Conservation (phyloP, 305 asterid genomes). For the Withania somnifera region DNA sequence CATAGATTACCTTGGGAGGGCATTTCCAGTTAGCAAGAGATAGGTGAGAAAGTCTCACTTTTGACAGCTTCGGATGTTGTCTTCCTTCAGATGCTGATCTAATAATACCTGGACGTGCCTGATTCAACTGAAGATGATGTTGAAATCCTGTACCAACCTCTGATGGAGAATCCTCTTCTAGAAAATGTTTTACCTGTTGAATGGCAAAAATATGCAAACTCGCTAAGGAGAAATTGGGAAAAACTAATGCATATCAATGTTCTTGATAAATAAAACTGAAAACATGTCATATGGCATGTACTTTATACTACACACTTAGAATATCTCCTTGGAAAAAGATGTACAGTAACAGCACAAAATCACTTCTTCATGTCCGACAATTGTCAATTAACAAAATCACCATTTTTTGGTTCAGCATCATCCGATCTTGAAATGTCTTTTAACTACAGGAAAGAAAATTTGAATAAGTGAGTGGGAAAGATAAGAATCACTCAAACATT, state of each 20-base stretch:
- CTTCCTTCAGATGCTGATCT: background rate
- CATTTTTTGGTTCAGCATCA: background rate
- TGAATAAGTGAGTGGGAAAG: background rate
- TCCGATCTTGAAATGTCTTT: background rate
- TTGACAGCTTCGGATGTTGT: background rate
- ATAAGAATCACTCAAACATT: background rate
- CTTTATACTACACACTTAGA: background rate
- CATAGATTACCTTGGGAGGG: conserved; percentile 7
- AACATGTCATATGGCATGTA: background rate
- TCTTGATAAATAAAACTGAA: background rate
- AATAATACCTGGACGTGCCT: background rate
- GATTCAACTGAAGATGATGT: background rate
- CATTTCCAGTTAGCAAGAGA: conserved; percentile 8
- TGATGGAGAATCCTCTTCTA: conserved; percentile 4
- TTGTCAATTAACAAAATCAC: background rate
- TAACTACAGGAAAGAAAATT: background rate
- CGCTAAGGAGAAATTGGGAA: background rate
- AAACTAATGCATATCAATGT: background rate
- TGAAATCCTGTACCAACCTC: conserved; percentile 5
- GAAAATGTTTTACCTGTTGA: conserved; percentile 10
- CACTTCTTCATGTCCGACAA: background rate
- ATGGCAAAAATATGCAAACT: background rate
- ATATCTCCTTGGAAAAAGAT: background rate
- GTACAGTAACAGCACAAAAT: background rate
- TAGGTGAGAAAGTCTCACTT: background rate